Percentiles rank a stretch among this genome's conserved stretches.
phyloP scores from a whole-genome alignment of 768 basidiomycete genomes.

The Russula virescens region DNA sequence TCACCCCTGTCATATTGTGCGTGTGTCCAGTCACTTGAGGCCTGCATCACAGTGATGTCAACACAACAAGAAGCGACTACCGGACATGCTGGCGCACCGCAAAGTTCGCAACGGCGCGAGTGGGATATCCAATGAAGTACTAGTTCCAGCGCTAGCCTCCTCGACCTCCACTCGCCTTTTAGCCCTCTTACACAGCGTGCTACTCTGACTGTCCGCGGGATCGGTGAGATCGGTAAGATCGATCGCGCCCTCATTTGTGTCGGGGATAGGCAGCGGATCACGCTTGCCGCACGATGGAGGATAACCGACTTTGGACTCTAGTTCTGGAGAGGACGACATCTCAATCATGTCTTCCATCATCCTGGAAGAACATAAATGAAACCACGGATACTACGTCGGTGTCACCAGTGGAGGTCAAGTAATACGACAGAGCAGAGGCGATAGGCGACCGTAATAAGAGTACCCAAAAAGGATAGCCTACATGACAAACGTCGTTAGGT shows the following conservation, averaged over 20 bases:
- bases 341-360: conserved; percentile 22
- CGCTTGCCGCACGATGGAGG: conserved; percentile 18
- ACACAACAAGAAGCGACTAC: background rate
- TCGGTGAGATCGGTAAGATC: conserved; percentile 51
- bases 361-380: background rate
- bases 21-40: background rate
- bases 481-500: background rate
- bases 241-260: conserved; percentile 34
- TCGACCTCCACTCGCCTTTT: conserved; percentile 2
- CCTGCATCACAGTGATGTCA: background rate
- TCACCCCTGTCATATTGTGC: no score
- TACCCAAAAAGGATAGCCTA: background rate
- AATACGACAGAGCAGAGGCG: background rate
- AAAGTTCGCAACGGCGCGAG: background rate
- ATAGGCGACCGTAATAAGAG: no score
- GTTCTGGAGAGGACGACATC: conserved; percentile 18
- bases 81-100: conserved; percentile 7
- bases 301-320: background rate
- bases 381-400: background rate
- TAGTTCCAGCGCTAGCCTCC: background rate
- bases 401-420: background rate
- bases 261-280: conserved; percentile 10
- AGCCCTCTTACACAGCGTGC: conserved; percentile 1
- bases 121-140: background rate
- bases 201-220: conserved; percentile 37